Evolutionary conservation across 352 stramenopile genomes (phyloP).

Genomic region (Pythium periplocum): DNA sequence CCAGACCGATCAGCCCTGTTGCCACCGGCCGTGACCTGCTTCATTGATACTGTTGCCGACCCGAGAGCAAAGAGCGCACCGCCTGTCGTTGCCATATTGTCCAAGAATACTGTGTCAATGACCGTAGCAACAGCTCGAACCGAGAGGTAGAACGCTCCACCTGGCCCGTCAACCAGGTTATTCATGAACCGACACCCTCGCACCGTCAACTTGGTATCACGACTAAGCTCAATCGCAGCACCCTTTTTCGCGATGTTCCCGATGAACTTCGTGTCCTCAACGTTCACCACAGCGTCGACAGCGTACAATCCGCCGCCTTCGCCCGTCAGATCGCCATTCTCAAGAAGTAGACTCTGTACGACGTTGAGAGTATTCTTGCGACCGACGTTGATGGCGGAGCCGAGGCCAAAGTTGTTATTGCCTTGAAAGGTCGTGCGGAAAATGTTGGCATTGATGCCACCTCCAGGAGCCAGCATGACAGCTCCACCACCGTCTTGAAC

Average conservation of each 20-base stretch:
- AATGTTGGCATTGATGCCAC: slow-evolving; percentile 17
- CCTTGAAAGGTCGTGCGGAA: slow-evolving; percentile 24
- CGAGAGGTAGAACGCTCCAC: slow-evolving; percentile 45
- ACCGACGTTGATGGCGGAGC: slow-evolving; percentile 45
- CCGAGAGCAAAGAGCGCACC: slow-evolving; percentile 42
- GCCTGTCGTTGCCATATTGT: slow-evolving; percentile 40
- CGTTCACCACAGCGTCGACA: slow-evolving; percentile 28
- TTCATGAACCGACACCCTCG: slow-evolving; percentile 14
- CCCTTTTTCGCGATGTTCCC: slow-evolving; percentile 32
- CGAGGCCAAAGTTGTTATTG: slow-evolving; percentile 45
- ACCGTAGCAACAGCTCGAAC: slow-evolving; percentile 32
- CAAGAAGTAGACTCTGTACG: slow-evolving; percentile 14
- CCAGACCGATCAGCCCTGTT: slow-evolving; percentile 46
- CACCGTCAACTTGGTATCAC: slow-evolving; percentile 27
- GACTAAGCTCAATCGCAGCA: slow-evolving; percentile 44
- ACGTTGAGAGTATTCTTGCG: slow-evolving; percentile 39
- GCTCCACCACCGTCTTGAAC: slow-evolving; percentile 43
- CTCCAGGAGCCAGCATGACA: slow-evolving; percentile 37
- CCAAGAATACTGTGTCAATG: slow-evolving; percentile 20
- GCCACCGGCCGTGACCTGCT: not conserved
- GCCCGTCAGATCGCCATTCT: slow-evolving; percentile 30
- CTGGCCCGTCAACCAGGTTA: slow-evolving; percentile 29
- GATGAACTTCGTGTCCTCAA: slow-evolving; percentile 21
- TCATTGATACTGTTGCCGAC: slow-evolving; percentile 22
- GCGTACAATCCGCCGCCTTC: slow-evolving; percentile 44